phyloP scores from a whole-genome alignment of 208 protist genomes.

The Porcisia hertigi region DNA sequence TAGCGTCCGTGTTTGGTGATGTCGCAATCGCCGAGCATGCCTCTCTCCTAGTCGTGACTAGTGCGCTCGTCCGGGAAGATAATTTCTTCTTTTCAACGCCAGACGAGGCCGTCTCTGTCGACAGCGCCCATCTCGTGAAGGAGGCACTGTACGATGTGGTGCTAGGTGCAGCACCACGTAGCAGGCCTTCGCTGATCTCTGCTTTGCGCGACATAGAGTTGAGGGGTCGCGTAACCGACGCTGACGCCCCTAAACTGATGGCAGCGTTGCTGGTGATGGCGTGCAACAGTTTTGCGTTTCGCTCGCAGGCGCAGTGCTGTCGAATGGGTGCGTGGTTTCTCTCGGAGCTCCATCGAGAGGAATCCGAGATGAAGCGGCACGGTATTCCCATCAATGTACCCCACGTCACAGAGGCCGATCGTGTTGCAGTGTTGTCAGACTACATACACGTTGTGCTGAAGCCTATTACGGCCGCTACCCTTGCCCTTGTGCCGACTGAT shows the following conservation, averaged over 20 bases:
- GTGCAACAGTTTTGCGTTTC: constrained; percentile 64
- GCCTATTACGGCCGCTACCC: constrained; percentile 42
- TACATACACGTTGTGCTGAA: constrained; percentile 54
- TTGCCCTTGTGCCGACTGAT: constrained; percentile 66
- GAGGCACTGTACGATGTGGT: constrained; percentile 66
- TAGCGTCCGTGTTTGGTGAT: constrained; percentile 75
- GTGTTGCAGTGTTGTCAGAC: constrained; percentile 34
- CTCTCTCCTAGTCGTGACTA: constrained; percentile 54
- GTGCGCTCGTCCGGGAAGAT: constrained; percentile 48
- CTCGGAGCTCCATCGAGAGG: constrained; percentile 59
- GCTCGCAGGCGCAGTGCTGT: constrained; percentile 52
- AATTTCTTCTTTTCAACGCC: constrained; percentile 49
- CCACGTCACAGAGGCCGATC: constrained; percentile 16
- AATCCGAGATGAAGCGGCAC: constrained; percentile 48
- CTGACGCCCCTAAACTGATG: constrained; percentile 50
- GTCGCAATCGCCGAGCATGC: constrained; percentile 50
- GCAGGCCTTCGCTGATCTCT: constrained; percentile 38
- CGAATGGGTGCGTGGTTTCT: constrained; percentile 38
- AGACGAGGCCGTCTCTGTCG: constrained; percentile 16
- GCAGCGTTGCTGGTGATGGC: constrained; percentile 57
- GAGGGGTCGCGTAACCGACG: constrained; percentile 38
- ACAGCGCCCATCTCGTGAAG: constrained; percentile 44
- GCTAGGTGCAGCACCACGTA: constrained; percentile 32
- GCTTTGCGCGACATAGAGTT: constrained; percentile 37
- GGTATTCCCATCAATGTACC: constrained; percentile 37